Percentiles rank a stretch among this genome's conserved stretches.
Evolutionary conservation across 1,139 yeast genomes (phyloP).

Genomic region (Candida neerlandica): DNA sequence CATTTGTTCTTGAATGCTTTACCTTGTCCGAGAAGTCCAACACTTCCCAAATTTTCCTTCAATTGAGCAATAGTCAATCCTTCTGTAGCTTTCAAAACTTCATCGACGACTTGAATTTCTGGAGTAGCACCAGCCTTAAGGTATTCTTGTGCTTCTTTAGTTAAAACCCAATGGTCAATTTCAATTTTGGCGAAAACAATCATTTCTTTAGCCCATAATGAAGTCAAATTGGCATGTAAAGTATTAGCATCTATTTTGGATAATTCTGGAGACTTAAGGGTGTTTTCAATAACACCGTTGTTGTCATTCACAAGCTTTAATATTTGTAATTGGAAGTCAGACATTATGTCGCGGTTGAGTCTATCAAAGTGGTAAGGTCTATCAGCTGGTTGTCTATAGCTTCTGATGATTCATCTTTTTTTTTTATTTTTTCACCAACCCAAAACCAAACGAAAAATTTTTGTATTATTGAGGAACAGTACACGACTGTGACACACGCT

Average conservation of each 20-base stretch:
- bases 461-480: background rate
- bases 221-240: conserved; percentile 76
- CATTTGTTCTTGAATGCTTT: conserved; percentile 98
- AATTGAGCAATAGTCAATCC: conserved; percentile 86
- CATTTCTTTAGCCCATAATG: conserved; percentile 85
- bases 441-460: background rate
- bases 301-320: conserved; percentile 62
- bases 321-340: conserved; percentile 58
- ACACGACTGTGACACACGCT: background rate
- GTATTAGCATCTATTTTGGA: conserved; percentile 39
- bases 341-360: conserved; percentile 32
- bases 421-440: conserved; percentile 1
- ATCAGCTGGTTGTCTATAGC: background rate
- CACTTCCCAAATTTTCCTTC: conserved; percentile 70
- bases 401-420: conserved; percentile 2
- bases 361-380: background rate
- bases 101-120: conserved; percentile 78
- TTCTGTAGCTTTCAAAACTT: conserved; percentile 72
- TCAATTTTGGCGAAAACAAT: conserved; percentile 74
- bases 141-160: conserved; percentile 82
- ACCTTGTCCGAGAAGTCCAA: conserved; percentile 93
- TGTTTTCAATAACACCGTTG: conserved; percentile 61
- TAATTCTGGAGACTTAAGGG: conserved; percentile 57
- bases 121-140: conserved; percentile 76
- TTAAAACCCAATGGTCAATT: conserved; percentile 72